Base-by-base conservation (phyloP, 257 asterid genomes). In the Datura wrightii region DNA sequence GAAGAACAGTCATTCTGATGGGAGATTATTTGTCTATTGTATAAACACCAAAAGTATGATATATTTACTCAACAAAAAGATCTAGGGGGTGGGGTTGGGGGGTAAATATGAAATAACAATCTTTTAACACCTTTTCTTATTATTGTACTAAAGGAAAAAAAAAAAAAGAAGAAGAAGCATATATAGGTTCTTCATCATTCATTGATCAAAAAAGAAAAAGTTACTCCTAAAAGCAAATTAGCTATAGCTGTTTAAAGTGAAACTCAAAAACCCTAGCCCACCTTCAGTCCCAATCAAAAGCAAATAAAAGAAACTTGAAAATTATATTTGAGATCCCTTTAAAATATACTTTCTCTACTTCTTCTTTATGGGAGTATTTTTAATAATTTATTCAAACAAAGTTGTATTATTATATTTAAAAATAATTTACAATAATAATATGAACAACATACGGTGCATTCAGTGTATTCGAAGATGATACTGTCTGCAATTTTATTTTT, bases 191-290 rank as follows among this genome's bases (percentile, higher is more conserved):
- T 11, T 48, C 59, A 10, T 18, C 10, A 72, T 72, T 72, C 42
- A 48, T 19, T 74, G 80, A 74, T 74, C 59, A 44, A 74, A 19
- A 48, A 48, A 19, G 19, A 74, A 48, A 74, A 74, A 74, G 24
- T 31, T 46, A 0, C 80, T 11, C 13, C 19, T 11, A 74, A 74
- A 74, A 11, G 59, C 4, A 74, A 11, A 74, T 13, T 46, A 6
- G 42, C 79, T 71, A 24, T 24, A 44, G 79, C 59, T 46, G 42
- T 34, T 72, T 74, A 19, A 48, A 46, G 80, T 74, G 59, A 10
- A 74, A 19, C 6, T 46, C 1, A 74, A 46, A 74, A 74, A 11
- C 58, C 56, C 5, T 72, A 72, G 19, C 58, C 41, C 4, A 19
- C 4, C 41, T 41, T 66, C 19, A 13, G 5, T 39, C 19, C 74